Evolutionary conservation across 1,284 basidiomycete genomes (phyloP).

Genomic region (Mycena sp.): DNA sequence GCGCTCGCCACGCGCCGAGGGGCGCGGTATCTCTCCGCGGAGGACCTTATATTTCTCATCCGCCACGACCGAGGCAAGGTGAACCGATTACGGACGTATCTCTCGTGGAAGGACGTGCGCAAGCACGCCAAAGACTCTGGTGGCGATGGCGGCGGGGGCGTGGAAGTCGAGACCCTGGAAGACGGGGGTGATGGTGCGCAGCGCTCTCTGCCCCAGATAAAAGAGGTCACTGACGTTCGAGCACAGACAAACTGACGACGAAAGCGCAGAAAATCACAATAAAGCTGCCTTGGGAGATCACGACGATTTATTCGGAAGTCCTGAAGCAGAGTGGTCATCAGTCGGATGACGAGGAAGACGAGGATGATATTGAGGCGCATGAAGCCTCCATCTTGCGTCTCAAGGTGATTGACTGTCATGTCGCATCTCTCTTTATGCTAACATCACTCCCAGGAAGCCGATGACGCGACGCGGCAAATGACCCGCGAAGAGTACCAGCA

Average conservation of each 20-base stretch:
- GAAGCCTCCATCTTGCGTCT: conserved; percentile 91
- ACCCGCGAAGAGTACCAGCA: conserved; percentile 97
- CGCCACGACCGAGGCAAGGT: conserved; percentile 95
- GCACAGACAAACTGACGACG: conserved; percentile 77
- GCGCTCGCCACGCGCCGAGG: conserved; percentile 84
- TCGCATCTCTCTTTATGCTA: background rate
- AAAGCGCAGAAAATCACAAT: conserved; percentile 95
- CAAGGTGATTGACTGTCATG: conserved; percentile 58
- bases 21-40: conserved; percentile 87
- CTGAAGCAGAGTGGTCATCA: conserved; percentile 76
- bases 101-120: conserved; percentile 98
- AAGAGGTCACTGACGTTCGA: conserved; percentile 2
- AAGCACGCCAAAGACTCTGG: conserved; percentile 94
- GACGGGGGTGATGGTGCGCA: conserved; percentile 77
- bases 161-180: conserved; percentile 82
- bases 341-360: conserved; percentile 93
- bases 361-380: conserved; percentile 96
- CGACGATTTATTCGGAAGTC: conserved; percentile 90
- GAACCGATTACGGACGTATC: conserved; percentile 91
- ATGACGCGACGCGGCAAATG: conserved; percentile 96
- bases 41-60: conserved; percentile 97
- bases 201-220: background rate
- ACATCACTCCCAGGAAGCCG: conserved; percentile 74
- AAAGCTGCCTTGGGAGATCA: conserved; percentile 96
- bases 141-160: conserved; percentile 79